Evolutionary conservation across 768 basidiomycete genomes (phyloP).

Genomic region (Boletus rubescentipes): DNA sequence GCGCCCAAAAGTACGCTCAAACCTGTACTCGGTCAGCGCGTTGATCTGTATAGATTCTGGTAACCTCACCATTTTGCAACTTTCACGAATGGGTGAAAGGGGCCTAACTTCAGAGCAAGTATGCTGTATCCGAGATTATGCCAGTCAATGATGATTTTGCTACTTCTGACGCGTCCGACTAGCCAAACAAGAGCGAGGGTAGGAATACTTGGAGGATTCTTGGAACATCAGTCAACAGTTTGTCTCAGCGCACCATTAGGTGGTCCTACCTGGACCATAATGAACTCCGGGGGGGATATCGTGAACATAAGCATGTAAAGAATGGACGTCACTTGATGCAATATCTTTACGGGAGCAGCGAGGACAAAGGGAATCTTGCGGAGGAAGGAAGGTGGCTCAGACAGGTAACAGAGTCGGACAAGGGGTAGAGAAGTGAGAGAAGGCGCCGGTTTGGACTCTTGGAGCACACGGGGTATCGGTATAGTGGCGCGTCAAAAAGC

Average conservation of each 20-base stretch:
- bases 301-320: slow-evolving; percentile 59
- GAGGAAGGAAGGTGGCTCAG: slow-evolving; percentile 59
- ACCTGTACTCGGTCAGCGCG: slow-evolving; percentile 46
- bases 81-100: slow-evolving; percentile 63
- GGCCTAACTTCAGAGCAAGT: slow-evolving; percentile 78
- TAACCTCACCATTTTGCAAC: slow-evolving; percentile 68
- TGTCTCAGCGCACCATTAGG: not conserved
- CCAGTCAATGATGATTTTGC: slow-evolving; percentile 96
- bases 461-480: not conserved
- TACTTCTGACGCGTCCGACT: slow-evolving; percentile 62
- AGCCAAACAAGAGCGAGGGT: slow-evolving; percentile 86
- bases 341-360: slow-evolving; percentile 79
- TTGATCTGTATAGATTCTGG: not conserved
- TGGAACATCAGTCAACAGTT: slow-evolving; percentile 7
- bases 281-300: slow-evolving; percentile 68
- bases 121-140: slow-evolving; percentile 97
- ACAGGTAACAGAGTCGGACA: slow-evolving; percentile 65
- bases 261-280: slow-evolving; percentile 81
- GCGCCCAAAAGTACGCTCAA: slow-evolving; percentile 79
- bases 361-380: slow-evolving; percentile 60
- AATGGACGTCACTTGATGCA: slow-evolving; percentile 64
- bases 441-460: slow-evolving; percentile 77
- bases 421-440: slow-evolving; percentile 66
- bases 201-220: slow-evolving; percentile 98
- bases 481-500: not conserved